These are phyloP conservation scores for Rhodosporidiobolus odoratus DNA, from an alignment of 768 basidiomycete species.

Conservation along the genomic window DNA sequence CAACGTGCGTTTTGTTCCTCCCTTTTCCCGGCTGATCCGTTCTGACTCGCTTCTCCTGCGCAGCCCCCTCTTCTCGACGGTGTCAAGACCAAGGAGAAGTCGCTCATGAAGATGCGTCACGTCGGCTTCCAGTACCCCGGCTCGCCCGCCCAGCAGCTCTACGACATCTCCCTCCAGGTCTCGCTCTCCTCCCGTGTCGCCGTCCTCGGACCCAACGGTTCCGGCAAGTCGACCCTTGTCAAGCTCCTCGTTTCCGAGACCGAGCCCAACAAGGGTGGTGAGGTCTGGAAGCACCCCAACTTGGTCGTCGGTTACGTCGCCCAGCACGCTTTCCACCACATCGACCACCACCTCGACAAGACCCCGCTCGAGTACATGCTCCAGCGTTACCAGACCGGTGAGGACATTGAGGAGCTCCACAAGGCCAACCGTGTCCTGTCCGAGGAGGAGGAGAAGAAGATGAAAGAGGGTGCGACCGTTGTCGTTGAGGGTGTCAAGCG, in stretches of 20 bases:
- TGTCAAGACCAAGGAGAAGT: conserved; percentile 56
- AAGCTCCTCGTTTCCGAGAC: conserved; percentile 92
- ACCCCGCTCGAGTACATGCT: conserved; percentile 96
- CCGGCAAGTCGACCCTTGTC: conserved; percentile 93
- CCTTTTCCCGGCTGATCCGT: neutral
- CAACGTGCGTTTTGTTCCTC: conserved; percentile 67
- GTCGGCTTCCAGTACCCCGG: conserved; percentile 96
- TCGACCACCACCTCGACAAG: conserved; percentile 88
- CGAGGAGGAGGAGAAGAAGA: conserved; percentile 69
- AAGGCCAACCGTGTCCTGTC: conserved; percentile 82
- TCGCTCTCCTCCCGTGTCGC: conserved; percentile 97
- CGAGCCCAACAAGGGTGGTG: conserved; percentile 82
- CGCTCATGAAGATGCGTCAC: conserved; percentile 82
- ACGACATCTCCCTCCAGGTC: conserved; percentile 84
- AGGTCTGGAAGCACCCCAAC: conserved; percentile 88
- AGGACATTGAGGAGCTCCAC: conserved; percentile 88
- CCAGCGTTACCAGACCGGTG: conserved; percentile 98
- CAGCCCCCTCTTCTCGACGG: conserved; percentile 97
- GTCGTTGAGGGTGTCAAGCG: conserved; percentile 87
- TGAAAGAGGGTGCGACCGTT: conserved; percentile 81
- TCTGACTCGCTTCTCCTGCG: conserved; percentile 43
- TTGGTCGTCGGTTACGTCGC: conserved; percentile 95
- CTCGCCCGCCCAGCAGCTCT: conserved; percentile 68
- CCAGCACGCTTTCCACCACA: conserved; percentile 63
- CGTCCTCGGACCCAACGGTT: conserved; percentile 96